Base-by-base conservation (phyloP, 2,329 filamentous ascomycete species). In the Onygenales sp. region DNA sequence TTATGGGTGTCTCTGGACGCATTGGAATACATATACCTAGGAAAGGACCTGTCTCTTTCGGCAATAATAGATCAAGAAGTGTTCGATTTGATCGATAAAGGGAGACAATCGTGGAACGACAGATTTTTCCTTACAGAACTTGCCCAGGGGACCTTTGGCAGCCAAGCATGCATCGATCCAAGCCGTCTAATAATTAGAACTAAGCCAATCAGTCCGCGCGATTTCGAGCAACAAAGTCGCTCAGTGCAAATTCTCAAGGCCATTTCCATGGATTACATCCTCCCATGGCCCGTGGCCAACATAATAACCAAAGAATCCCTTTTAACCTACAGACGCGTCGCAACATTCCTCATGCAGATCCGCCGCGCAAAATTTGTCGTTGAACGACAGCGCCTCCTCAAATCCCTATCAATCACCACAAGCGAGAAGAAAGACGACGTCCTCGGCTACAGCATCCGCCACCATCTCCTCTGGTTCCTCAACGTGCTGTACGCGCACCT, bases 51-150 rank as follows among this genome's bases (percentile, higher is more conserved):
- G 2, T 79, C 82, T 1, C 72, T 83, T 0, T 80, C 85, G 1
- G 79, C 85, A 46, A 69, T 73, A 0, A 85, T 95, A 59, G 80
- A 85, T 10, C 76, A 77, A 31, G 79, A 79, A 10, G 67, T 96
- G 1, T 95, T 95, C 63, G 80, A 84, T 52, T 83, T 86, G 48
- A 78, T 96, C 44, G 87, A 93, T 59, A 74, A 68, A 48, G 70
- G 71, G 10, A 68, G 76, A 72, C 64, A 68, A 63, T 69, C 69
- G 37, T 96, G 90, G 91, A 84, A 85, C 56, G 89, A 96, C 65
- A 81, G 84, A 17, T 95, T 92, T 63, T 77, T 86, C 0, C 73
- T 96, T 32, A 93, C 87, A 0, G 88, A 91, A 59, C 71, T 89
- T 2, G 84, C 86, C 0, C 86, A 89, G 54, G 84, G 84, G 53